These are phyloP conservation scores for Ascochyta pisi DNA, from an alignment of 2,329 filamentous ascomycete species.

Conservation along the genomic window DNA sequence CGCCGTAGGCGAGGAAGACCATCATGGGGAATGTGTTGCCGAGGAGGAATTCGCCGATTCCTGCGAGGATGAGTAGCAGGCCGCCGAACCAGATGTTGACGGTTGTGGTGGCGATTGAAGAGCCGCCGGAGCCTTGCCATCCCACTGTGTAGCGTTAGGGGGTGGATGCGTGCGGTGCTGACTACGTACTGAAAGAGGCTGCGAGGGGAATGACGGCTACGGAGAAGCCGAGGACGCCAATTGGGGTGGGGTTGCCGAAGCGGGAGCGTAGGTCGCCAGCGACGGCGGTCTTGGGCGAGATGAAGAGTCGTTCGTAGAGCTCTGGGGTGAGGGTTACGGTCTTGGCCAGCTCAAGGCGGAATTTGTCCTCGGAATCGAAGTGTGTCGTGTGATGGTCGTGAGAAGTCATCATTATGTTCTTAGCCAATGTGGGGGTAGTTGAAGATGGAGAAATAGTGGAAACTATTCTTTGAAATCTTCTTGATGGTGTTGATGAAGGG, in stretches of 20 bases:
- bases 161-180: neutral
- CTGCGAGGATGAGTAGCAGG: conserved; percentile 21
- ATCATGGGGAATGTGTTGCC: conserved; percentile 27
- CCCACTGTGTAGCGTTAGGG: conserved; percentile 18
- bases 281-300: conserved; percentile 18
- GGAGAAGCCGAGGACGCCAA: conserved; percentile 24
- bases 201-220: conserved; percentile 21
- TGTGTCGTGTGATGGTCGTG: conserved; percentile 19
- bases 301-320: conserved; percentile 25
- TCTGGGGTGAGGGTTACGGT: conserved; percentile 24
- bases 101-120: conserved; percentile 18
- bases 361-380: conserved; percentile 23
- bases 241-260: conserved; percentile 24
- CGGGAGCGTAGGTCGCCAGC: conserved; percentile 15
- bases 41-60: conserved; percentile 22
- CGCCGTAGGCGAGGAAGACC: conserved; percentile 26
- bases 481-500: neutral
- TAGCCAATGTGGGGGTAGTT: neutral
- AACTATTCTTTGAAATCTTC: neutral
- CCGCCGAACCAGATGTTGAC: conserved; percentile 25
- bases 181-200: conserved; percentile 20
- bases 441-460: neutral
- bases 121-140: conserved; percentile 23
- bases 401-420: conserved; percentile 7
- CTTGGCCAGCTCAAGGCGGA: conserved; percentile 23